phyloP scores from a whole-genome alignment of 495 filamentous ascomycete genomes.

The Talaromyces thailandensis region DNA sequence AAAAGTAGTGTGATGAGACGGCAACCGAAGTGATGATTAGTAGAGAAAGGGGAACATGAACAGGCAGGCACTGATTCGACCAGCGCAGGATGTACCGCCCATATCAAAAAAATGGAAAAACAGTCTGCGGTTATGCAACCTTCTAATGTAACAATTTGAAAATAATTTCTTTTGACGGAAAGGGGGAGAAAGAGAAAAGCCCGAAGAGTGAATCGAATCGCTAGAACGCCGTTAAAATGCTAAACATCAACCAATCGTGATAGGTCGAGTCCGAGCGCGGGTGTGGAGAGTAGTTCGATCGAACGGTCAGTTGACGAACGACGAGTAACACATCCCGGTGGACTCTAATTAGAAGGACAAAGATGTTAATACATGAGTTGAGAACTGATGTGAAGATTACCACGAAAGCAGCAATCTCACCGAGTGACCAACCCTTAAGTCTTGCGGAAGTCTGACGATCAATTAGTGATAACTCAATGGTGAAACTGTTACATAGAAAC shows the following conservation, averaged over 20 bases:
- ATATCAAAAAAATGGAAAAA: slow-evolving; percentile 10
- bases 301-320: slow-evolving; percentile 6
- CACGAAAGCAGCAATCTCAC: slow-evolving; percentile 9
- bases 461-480: slow-evolving; percentile 16
- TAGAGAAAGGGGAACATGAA: slow-evolving; percentile 1
- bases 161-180: slow-evolving; percentile 13
- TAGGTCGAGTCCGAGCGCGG: slow-evolving; percentile 2
- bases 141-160: slow-evolving; percentile 35
- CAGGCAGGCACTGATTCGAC: slow-evolving; percentile 44
- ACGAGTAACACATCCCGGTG: slow-evolving; percentile 17
- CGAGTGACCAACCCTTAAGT: slow-evolving; percentile 33
- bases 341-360: slow-evolving; percentile 10
- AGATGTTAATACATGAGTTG: slow-evolving; percentile 50
- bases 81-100: slow-evolving; percentile 51
- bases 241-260: slow-evolving; percentile 14
- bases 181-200: slow-evolving; percentile 15
- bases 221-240: slow-evolving; percentile 44
- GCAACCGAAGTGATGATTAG: slow-evolving; percentile 5
- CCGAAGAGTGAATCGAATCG: slow-evolving; percentile 27
- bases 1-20: neutral
- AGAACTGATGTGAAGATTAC: slow-evolving; percentile 27
- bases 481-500: slow-evolving; percentile 2
- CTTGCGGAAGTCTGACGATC: slow-evolving; percentile 54
- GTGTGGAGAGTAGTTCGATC: slow-evolving; percentile 6
- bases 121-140: slow-evolving; percentile 31